Base-by-base conservation (phyloP, 202 grass and related monocot species). In the Cymbopogon flexuosus region DNA sequence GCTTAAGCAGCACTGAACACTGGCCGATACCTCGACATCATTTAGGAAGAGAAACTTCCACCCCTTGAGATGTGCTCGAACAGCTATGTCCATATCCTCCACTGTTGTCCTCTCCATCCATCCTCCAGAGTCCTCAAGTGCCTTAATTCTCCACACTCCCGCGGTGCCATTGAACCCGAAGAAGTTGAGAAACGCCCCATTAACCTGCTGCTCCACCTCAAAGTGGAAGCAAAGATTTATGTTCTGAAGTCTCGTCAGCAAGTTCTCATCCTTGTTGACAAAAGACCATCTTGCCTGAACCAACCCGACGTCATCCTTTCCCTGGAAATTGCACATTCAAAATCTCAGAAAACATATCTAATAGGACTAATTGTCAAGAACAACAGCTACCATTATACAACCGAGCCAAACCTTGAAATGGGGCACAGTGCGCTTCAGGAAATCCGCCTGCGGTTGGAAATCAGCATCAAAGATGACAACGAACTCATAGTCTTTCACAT, bases 241-340 rank as follows among this genome's bases (percentile, higher is more conserved):
- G 77, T 96, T 89, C 59, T 96, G 93, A 27, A 96, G 69, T 73
- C 93, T 89, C 6, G 93, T 96, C 70, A 96, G 39, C 62, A 96
- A 57, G 77, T 96, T 96, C 65, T 96, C 93, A 21, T 96, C 93
- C 76, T 88, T 92, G 90, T 96, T 96, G 52, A 96, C 63, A 34
- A 96, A 96, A 11, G 89, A 90, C 93, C 93, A 96, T 70, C 93
- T 89, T 46, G 90, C 93, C 80, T 96, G 93, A 88, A 96, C 93
- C 84, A 96, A 75, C 68, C 87, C 93, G 3, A 96, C 86, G 72
- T 96, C 87, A 1, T 89, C 87, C 87, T 96, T 96, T 16, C 90
- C 90, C 93, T 96, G 80, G 47, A 89, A 71, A 39, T 56, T 36
- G 33, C 59, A 81, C 23, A 51, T 1, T 12, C 10, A 36, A 36